Evolutionary conservation across 2,329 filamentous ascomycete genomes (phyloP).

Genomic region (Hysterium pulicare): DNA sequence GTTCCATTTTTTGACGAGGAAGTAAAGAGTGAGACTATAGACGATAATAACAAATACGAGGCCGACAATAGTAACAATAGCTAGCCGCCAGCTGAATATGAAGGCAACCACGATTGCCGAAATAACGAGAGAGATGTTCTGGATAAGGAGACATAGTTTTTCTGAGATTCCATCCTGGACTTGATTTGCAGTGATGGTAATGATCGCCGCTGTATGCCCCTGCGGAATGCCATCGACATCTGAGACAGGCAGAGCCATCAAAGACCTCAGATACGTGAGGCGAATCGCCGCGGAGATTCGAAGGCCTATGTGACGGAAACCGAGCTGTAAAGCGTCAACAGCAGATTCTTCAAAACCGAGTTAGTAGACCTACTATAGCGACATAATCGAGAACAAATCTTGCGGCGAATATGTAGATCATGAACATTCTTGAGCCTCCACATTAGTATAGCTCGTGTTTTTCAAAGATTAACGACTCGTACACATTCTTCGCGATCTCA

Average conservation of each 20-base stretch:
- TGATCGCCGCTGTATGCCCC: constrained; percentile 25
- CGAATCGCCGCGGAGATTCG: constrained; percentile 25
- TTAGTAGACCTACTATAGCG: constrained; percentile 48
- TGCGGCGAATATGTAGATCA: constrained; percentile 57
- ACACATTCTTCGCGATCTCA: constrained; percentile 45
- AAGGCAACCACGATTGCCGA: constrained; percentile 24
- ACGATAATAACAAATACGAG: constrained; percentile 19
- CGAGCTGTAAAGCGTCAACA: constrained; percentile 14
- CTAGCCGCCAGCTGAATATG: constrained; percentile 23
- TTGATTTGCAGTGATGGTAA: constrained; percentile 24
- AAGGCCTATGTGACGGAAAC: constrained; percentile 23
- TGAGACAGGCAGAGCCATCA: constrained; percentile 23
- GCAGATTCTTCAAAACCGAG: too few relatives aligned
- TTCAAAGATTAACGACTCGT: constrained; percentile 14
- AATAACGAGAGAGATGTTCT: constrained; percentile 19
- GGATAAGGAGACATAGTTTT: constrained; percentile 22
- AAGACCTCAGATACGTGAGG: constrained; percentile 19
- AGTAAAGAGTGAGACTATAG: constrained; percentile 18
- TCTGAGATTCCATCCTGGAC: constrained; percentile 29
- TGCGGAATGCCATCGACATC: constrained; percentile 24
- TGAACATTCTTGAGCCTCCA: constrained; percentile 37
- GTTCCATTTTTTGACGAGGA: constrained; percentile 14
- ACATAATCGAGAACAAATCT: constrained; percentile 55
- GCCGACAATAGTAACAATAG: constrained; percentile 21
- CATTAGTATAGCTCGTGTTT: background rate